Percentiles rank a stretch among this genome's conserved stretches.
Conservation (phyloP, 1,139 yeast genomes). For the Zygoascus meyerae region DNA sequence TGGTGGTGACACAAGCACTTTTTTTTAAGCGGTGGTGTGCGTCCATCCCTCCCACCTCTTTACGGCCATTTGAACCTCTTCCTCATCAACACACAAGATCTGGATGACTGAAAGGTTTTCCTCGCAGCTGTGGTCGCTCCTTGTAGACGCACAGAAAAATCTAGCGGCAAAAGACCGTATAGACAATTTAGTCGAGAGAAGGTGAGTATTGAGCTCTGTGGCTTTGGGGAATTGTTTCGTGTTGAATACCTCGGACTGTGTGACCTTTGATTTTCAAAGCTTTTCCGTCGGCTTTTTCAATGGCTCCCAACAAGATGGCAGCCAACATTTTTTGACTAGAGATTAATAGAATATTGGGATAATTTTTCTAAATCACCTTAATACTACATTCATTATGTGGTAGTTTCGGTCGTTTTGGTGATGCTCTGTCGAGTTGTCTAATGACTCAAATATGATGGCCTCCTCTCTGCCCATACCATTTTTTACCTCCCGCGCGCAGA, state of each 20-base stretch:
- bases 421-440: not conserved
- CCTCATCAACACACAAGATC: not conserved
- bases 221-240: not conserved
- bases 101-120: slow-evolving; percentile 20
- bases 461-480: too few relatives aligned
- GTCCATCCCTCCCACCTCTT: too few relatives aligned
- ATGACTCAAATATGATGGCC: too few relatives aligned
- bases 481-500: not conserved
- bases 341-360: too few relatives aligned
- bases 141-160: slow-evolving; percentile 25
- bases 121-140: slow-evolving; percentile 23
- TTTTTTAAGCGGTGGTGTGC: too few relatives aligned
- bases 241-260: not conserved
- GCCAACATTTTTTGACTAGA: not conserved
- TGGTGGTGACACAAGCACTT: too few relatives aligned
- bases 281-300: not conserved
- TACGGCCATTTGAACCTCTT: not conserved
- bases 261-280: not conserved
- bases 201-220: slow-evolving; percentile 12
- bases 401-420: not conserved
- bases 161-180: slow-evolving; percentile 20
- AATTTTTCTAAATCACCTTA: too few relatives aligned
- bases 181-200: slow-evolving; percentile 23
- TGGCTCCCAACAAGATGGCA: not conserved
- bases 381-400: not conserved